Percentiles rank a stretch among this genome's conserved stretches.
Evolutionary conservation across 176 grass and related monocot genomes (phyloP).

Genomic region (Oryza longistaminata): DNA sequence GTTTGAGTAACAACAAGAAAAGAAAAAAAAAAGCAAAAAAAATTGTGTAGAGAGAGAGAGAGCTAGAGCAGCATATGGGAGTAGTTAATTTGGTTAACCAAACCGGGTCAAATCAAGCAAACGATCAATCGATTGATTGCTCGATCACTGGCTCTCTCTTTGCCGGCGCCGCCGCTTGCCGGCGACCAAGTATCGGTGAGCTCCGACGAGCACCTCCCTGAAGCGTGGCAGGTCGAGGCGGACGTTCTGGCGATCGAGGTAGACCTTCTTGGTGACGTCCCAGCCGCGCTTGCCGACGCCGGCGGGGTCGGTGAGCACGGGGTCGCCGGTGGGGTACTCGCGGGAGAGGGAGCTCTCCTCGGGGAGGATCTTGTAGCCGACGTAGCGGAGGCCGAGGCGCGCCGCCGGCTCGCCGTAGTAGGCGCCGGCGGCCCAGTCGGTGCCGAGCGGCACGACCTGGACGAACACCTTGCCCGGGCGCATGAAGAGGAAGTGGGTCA

Average conservation of each 20-base stretch:
- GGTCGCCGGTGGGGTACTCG: conserved; percentile 63
- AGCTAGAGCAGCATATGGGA: neutral
- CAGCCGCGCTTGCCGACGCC: conserved; percentile 66
- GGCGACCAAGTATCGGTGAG: conserved; percentile 55
- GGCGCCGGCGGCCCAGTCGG: conserved; percentile 64
- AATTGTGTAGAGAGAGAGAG: neutral
- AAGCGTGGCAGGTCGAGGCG: conserved; percentile 61
- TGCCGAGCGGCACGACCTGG: conserved; percentile 76
- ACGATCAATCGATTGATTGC: neutral
- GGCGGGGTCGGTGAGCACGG: conserved; percentile 74
- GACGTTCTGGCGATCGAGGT: conserved; percentile 83
- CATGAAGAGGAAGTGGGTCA: conserved; percentile 96
- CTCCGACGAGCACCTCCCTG: conserved; percentile 46
- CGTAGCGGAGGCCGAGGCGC: conserved; percentile 59
- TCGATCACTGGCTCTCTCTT: neutral
- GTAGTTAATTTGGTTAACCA: conserved; percentile 3
- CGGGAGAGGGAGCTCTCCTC: conserved; percentile 73
- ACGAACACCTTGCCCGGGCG: conserved; percentile 77
- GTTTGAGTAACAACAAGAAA: neutral
- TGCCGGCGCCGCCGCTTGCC: conserved; percentile 18
- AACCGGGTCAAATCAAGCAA: conserved; percentile 8
- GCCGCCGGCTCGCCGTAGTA: conserved; percentile 72
- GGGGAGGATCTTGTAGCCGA: conserved; percentile 67
- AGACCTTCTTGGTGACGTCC: conserved; percentile 88
- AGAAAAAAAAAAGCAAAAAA: neutral